A percentile compares a stretch with the other conserved stretches of the same genome.
Conservation (phyloP, 1,284 basidiomycete genomes). For the Neonothopanus nambi region DNA sequence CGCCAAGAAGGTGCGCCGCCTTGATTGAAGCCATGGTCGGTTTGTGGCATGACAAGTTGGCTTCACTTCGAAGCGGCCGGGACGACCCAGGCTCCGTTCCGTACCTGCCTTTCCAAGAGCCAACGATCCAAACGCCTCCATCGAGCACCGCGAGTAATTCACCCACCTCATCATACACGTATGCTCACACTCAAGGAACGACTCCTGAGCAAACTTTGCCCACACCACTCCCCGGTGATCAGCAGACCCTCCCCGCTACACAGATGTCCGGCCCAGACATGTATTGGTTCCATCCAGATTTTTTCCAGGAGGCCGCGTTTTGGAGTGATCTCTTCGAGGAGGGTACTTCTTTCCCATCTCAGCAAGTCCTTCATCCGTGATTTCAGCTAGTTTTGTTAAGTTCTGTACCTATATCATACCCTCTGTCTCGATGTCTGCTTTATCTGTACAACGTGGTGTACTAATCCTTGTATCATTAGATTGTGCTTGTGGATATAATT, state of each 20-base stretch:
- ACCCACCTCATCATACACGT: not conserved
- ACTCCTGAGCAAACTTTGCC: not conserved
- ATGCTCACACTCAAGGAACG: not conserved
- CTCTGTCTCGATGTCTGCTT: too few species aligned
- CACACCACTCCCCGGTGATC: not conserved
- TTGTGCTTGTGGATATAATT: too few species aligned
- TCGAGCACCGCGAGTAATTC: not conserved
- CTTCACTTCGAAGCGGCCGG: not conserved
- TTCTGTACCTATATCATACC: not conserved
- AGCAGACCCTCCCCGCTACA: not conserved
- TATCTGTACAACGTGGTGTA: too few species aligned
- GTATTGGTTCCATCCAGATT: not conserved
- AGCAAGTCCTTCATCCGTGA: not conserved
- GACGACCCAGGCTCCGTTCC: not conserved
- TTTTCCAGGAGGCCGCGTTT: constrained; percentile 5
- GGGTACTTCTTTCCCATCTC: not conserved
- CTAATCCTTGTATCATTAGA: too few species aligned
- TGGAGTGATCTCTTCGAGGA: constrained; percentile 12
- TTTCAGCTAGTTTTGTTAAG: not conserved
- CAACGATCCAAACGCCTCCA: not conserved
- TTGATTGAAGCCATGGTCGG: constrained; percentile 13
- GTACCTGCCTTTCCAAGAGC: not conserved
- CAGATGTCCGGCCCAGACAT: not conserved
- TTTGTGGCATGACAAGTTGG: constrained; percentile 10
- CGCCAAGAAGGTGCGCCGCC: constrained; percentile 7